A percentile compares a stretch with the other conserved stretches of the same genome.
These are phyloP conservation scores for Ceratocystis smalleyi DNA, from an alignment of 2,329 filamentous ascomycete species.

Conservation along the genomic window DNA sequence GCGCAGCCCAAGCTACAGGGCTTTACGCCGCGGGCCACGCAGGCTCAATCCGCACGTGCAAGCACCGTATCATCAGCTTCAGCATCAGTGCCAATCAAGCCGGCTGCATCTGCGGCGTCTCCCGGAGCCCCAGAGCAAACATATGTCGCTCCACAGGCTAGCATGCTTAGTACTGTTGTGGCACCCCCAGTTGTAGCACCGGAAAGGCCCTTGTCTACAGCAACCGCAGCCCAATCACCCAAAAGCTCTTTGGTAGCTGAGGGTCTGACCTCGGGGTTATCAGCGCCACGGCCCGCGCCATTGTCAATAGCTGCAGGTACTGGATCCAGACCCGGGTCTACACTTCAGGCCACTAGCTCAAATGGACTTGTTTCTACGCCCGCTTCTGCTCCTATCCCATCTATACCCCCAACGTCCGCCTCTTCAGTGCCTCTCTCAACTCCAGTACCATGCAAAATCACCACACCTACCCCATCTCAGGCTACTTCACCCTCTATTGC, in stretches of 20 bases:
- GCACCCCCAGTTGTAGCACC: too few species aligned
- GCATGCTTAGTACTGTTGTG: too few species aligned
- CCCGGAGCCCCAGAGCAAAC: background rate
- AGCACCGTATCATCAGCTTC: background rate
- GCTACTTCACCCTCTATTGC: background rate
- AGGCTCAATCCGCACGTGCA: background rate
- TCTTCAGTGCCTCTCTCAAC: background rate
- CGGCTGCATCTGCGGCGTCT: background rate
- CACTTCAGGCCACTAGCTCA: too few species aligned
- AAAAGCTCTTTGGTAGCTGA: background rate
- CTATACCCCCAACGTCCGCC: background rate
- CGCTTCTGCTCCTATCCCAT: background rate
- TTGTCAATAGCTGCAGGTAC: background rate
- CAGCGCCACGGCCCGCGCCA: background rate
- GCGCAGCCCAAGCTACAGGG: slow-evolving; percentile 3
- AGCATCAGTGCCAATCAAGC: too few species aligned
- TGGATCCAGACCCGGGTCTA: too few species aligned
- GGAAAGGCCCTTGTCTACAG: background rate
- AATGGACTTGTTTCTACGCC: background rate
- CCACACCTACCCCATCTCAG: background rate
- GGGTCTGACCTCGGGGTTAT: background rate
- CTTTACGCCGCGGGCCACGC: background rate
- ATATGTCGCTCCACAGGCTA: background rate
- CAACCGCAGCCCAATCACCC: background rate
- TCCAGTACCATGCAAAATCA: background rate